These are phyloP conservation scores for Annulohypoxylon bovei DNA, from an alignment of 495 filamentous ascomycete species.

Conservation along the genomic window DNA sequence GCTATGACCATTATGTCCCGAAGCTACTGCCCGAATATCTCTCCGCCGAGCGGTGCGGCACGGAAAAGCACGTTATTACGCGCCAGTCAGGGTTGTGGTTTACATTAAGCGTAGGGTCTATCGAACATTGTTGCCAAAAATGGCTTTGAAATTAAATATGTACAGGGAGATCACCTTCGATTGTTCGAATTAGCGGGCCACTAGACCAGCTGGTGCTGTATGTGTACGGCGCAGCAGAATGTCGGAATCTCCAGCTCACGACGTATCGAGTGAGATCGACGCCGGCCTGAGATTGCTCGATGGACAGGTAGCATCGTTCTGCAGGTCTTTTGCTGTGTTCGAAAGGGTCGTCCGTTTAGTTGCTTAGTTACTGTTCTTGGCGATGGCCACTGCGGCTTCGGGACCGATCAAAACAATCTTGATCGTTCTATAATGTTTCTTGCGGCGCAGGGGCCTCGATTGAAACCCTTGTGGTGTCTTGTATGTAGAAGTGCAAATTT, in stretches of 20 bases:
- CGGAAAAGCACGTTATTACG: constrained; percentile 25
- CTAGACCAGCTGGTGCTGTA: constrained; percentile 10
- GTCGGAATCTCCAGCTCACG: constrained; percentile 26
- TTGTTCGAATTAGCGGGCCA: constrained; percentile 13
- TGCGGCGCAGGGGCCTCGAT: constrained; percentile 16
- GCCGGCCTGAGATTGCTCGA: constrained; percentile 36
- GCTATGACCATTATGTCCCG: constrained; percentile 22
- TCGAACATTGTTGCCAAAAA: constrained; percentile 36
- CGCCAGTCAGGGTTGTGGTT: constrained; percentile 1
- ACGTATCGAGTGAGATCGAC: constrained; percentile 37
- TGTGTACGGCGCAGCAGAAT: constrained; percentile 34
- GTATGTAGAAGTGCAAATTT: constrained; percentile 30
- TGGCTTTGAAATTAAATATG: constrained; percentile 14
- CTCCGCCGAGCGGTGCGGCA: constrained; percentile 27
- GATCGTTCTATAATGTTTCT: constrained; percentile 23
- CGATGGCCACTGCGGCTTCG: constrained; percentile 23
- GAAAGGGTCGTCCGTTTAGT: not conserved
- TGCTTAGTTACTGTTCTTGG: constrained; percentile 28
- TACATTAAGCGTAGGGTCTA: not conserved
- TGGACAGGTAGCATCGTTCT: constrained; percentile 36
- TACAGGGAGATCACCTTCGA: not conserved
- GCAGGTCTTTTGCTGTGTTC: constrained; percentile 6
- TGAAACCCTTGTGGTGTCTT: constrained; percentile 20
- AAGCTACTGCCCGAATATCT: constrained; percentile 14
- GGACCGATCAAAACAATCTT: constrained; percentile 38